Base-by-base conservation (phyloP, 129 eudicot species). In the Flaveria bidentis region DNA sequence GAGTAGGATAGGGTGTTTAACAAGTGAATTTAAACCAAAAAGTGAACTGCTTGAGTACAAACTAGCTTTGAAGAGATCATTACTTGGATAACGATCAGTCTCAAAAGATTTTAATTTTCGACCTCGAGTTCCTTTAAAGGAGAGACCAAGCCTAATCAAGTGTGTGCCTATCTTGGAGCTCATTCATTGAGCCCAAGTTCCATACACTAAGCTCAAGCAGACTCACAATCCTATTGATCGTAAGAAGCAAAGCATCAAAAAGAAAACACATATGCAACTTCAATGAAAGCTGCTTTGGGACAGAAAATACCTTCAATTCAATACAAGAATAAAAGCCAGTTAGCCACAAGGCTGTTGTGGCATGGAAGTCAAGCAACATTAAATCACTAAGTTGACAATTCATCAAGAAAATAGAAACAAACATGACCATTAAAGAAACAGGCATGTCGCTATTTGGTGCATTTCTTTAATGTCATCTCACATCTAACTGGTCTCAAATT, bases 301-400 rank as follows among this genome's bases (percentile, higher is more conserved):
- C 39, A 47, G 10, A 71, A 56, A 47, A 25, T 2, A 58, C 25
- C 17, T 69, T 52, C 64, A 57, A 57, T 9, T 53, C 23, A 68
- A 57, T 78, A 60, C 64, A 61, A 46, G 50, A 41, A 28, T 67
- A 42, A 80, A 36, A 36, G 7, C 41, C 41, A 36, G 64, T 17
- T 57, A 14, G 63, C 64, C 64, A 57, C 28, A 22, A 57, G 9
- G 64, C 22, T 9, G 33, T 57, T 57, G 74, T 76, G 68, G 18
- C 69, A 71, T 17, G 73, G 39, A 62, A 73, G 78, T 55, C 75
- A 78, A 47, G 77, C n/a, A 41, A 20, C 76, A 69, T 52, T 69
- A 68, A 74, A 79, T 58, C 65, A 50, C 25, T 62, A 50, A 28
- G 74, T 71, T 76, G 80, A 73, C 80, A 72, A 83, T 25, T 78